Conservation (phyloP, 148 eudicot genomes). For the Salicornia ramosissima region DNA sequence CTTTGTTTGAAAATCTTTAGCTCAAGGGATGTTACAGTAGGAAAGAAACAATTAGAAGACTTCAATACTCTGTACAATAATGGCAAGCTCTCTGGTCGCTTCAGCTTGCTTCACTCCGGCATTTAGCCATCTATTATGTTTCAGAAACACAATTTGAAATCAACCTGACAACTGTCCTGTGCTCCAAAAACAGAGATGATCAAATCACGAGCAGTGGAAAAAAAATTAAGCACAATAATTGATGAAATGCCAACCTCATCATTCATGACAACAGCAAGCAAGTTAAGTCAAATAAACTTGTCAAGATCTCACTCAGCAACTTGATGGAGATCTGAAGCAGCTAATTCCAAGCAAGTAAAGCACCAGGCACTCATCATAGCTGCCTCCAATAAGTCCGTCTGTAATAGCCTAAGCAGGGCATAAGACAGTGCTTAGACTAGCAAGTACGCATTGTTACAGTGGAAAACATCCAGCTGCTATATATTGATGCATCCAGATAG, state of each 20-base stretch:
- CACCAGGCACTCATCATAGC: constrained; percentile 1
- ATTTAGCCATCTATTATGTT: not conserved
- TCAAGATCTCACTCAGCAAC: constrained; percentile 8
- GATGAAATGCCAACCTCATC: constrained; percentile 14
- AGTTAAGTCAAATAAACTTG: not conserved
- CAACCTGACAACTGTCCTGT: not conserved
- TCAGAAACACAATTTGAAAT: not conserved
- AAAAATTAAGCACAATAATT: not conserved
- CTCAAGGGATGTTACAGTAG: constrained; percentile 2
- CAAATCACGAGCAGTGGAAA: not conserved
- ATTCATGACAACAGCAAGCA: not conserved
- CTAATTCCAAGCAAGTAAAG: not conserved
- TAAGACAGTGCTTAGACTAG: not conserved
- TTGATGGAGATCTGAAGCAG: not conserved
- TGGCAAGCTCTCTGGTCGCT: constrained; percentile 7
- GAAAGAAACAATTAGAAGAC: not conserved
- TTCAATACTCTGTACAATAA: not conserved
- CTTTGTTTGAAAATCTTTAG: constrained; percentile 2
- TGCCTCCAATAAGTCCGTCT: not conserved
- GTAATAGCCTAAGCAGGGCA: not conserved
- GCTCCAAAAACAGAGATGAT: not conserved
- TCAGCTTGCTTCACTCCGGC: constrained; percentile 12
- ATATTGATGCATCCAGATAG: constrained; percentile 14
- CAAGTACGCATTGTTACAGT: not conserved
- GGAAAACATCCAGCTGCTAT: constrained; percentile 1